These are phyloP conservation scores for Eleusine indica DNA, from an alignment of 176 grass and related monocot genomes.

Conservation along the genomic window DNA sequence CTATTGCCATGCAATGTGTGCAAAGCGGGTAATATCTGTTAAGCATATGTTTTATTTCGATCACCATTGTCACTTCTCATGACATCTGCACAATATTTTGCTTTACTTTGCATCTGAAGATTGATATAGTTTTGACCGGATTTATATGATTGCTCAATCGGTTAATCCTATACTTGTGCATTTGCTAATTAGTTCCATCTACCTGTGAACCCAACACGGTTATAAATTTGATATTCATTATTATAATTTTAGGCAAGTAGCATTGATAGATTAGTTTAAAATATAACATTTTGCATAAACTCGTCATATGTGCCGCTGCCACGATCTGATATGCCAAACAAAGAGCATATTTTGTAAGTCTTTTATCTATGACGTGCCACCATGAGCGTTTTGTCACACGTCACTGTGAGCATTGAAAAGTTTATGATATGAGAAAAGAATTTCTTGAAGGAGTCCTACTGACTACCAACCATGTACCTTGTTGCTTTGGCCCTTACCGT, in stretches of 20 bases:
- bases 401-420: not conserved
- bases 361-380: not conserved
- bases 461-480: not conserved
- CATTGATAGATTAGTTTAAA: not conserved
- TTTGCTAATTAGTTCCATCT: conserved; percentile 1
- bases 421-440: not conserved
- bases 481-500: not conserved
- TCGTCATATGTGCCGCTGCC: not conserved
- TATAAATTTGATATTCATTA: not conserved
- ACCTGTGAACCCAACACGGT: not conserved
- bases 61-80: not conserved
- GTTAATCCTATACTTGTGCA: not conserved
- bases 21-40: not conserved
- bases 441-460: not conserved
- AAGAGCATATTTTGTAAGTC: not conserved
- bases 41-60: not conserved
- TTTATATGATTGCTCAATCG: not conserved
- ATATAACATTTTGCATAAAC: conserved; percentile 2
- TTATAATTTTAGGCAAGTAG: not conserved
- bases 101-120: not conserved
- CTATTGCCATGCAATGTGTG: not conserved
- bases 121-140: not conserved
- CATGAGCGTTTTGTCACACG: not conserved
- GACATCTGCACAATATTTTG: not conserved
- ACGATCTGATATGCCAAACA: not conserved